Evolutionary conservation across 2,329 filamentous ascomycete species (phyloP), one percentile per base, ranked within the genome.

Genomic region (Nemania bipapillata): DNA sequence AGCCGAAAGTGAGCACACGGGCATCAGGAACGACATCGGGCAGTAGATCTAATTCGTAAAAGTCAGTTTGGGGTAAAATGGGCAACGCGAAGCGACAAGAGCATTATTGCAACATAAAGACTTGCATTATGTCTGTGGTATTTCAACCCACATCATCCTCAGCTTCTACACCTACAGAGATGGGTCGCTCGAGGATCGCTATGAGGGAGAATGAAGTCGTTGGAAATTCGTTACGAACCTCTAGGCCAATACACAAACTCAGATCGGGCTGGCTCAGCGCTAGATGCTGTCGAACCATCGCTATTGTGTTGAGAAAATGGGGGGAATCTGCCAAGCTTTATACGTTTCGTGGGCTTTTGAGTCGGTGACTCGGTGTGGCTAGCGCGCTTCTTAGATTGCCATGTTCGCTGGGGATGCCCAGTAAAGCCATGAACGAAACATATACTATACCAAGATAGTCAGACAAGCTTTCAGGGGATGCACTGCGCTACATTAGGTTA

Each of bases 341-440:
- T n/a, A n/a, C 53, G 42, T 42, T 45, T 64, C 0, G 2, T n/a
- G 6, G 3, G 1, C 2, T 42, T 47, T 12, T 50, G 6, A 32
- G 11, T 6, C 40, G 45, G 28, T 1, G 15, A 6, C n/a, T 59
- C n/a, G 4, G 47, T 2, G 3, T 53, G 30, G n/a, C n/a, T 37
- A 4, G 22, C 9, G 20, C 60, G 60, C 42, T 67, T 65, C n/a
- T 62, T 65, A 8, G 60, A 67, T 20, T 22, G 32, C 68, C 68
- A 70, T 8, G 68, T 65, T n/a, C 20, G 40, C 24, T 58, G 50
- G 3, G 68, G 68, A 28, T 70, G 68, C 9, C 68, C 68, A 3
- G 60, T 70, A 42, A 70, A 67, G 2, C 68, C 68, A 54, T 70
- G 68, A 30, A 67, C 64, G 24, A 70, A 70, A 30, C 63, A 66